Evolutionary conservation across 371 early-diverging fungal species (phyloP).

Genomic region (Homolaphlyctis polyrhiza): DNA sequence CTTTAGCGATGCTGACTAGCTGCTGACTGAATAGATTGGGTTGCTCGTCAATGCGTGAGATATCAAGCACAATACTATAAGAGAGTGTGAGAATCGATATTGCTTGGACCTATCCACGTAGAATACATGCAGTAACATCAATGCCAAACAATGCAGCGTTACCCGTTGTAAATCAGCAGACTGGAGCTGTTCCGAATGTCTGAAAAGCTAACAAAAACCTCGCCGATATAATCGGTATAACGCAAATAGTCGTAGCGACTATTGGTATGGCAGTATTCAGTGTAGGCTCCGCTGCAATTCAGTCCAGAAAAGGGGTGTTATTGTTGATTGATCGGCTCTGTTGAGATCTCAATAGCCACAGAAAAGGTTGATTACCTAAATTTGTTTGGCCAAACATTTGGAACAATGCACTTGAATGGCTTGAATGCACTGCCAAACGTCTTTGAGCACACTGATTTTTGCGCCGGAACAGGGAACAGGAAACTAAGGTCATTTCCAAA

Average conservation of each 20-base stretch:
- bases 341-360: not conserved
- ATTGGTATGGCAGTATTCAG: not conserved
- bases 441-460: not conserved
- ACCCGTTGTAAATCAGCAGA: conserved; percentile 8
- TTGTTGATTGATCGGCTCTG: not conserved
- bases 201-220: conserved; percentile 2
- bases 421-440: not conserved
- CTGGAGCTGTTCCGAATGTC: conserved; percentile 1
- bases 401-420: not conserved
- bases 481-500: conserved; percentile 14
- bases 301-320: not conserved
- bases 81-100: not conserved
- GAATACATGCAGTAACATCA: not conserved
- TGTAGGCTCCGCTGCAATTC: not conserved
- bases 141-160: not conserved
- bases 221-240: not conserved
- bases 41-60: conserved; percentile 6
- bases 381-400: not conserved
- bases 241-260: not conserved
- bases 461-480: conserved; percentile 7
- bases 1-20: conserved; percentile 7
- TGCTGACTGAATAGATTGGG: conserved; percentile 5
- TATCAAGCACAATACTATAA: conserved; percentile 10
- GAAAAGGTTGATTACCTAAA: no score
- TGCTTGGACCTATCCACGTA: not conserved